Evolutionary conservation across 179 eudicot species (phyloP), one percentile per base, ranked within the genome.

Genomic region (Heliamphora pulchella): DNA sequence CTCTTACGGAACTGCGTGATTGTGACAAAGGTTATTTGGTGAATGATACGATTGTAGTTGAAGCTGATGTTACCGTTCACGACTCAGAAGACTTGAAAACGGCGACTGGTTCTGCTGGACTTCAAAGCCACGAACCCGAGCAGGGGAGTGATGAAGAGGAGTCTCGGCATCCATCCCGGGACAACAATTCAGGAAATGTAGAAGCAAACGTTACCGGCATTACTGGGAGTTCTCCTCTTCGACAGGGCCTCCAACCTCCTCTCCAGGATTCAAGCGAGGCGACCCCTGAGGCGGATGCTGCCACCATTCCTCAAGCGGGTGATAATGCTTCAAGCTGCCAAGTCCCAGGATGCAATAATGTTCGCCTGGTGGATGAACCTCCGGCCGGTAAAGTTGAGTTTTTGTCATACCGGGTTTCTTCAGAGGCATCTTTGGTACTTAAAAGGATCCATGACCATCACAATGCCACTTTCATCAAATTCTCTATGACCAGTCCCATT

Each of bases 401-500:
- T 67, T 41, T 67, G 47, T 67, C 71, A 41, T 67, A 67, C 18
- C 43, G 50, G 50, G 71, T 67, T 41, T 67, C 71, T 67, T 67
- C 71, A 11, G 71, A 67, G 50, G 71, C n/a, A 5, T 67, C 39
- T 2, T 15, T 22, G 5, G 11, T 67, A 67, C 71, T 67, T 41
- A n/a, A 67, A 67, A 67, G 39, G 71, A 67, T 67, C 48, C 71
- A 67, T 0, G 71, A 8, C 48, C n/a, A 39, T 67, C 71, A 67
- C 15, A 41, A 13, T 7, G 71, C 8, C 50, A 67, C 71, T 67
- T 67, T 67, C 5, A n/a, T 67, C 48, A 67, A 67, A 67, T 67
- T 67, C 71, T 67, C 71, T 1, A 67, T 67, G 48, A 67, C 39
- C 11, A 48, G 71, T 41, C 71, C 39, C 47, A 43, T 48, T 67